Conservation (phyloP, 129 eudicot genomes). For the Erigeron canadensis region DNA sequence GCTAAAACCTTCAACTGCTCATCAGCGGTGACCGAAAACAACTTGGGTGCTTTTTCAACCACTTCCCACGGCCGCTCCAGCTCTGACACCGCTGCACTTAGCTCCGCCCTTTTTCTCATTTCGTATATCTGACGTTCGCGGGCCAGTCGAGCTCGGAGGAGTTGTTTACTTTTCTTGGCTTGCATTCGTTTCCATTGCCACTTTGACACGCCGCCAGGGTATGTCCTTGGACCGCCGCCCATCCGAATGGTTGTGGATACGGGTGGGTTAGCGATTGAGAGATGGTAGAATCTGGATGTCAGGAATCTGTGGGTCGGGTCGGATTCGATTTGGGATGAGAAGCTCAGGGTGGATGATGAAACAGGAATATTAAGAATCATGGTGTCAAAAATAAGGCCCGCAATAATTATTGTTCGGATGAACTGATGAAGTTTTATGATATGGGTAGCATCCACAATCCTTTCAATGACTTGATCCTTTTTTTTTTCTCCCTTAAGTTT, state of each 20-base stretch:
- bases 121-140: constrained; percentile 91
- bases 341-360: constrained; percentile 39
- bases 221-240: constrained; percentile 98
- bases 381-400: no score
- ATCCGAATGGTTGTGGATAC: constrained; percentile 59
- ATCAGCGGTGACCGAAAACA: constrained; percentile 77
- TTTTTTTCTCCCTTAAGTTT: no score
- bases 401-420: no score
- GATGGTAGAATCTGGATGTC: constrained; percentile 29
- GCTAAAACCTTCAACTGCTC: constrained; percentile 89
- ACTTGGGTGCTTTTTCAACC: constrained; percentile 65
- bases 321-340: constrained; percentile 34
- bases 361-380: no score
- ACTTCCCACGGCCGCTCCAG: constrained; percentile 94
- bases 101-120: constrained; percentile 90
- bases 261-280: constrained; percentile 34
- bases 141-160: constrained; percentile 78
- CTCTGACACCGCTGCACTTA: constrained; percentile 75
- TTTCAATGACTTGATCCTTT: no score
- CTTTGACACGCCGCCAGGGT: constrained; percentile 89
- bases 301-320: constrained; percentile 41
- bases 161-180: constrained; percentile 71
- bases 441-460: no score
- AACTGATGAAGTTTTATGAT: no score
- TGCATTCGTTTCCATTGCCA: constrained; percentile 99